Evolutionary conservation across 805 yeast species (phyloP), one percentile per base, ranked within the genome.

Genomic region (Kluyveromyces dobzhanskii): DNA sequence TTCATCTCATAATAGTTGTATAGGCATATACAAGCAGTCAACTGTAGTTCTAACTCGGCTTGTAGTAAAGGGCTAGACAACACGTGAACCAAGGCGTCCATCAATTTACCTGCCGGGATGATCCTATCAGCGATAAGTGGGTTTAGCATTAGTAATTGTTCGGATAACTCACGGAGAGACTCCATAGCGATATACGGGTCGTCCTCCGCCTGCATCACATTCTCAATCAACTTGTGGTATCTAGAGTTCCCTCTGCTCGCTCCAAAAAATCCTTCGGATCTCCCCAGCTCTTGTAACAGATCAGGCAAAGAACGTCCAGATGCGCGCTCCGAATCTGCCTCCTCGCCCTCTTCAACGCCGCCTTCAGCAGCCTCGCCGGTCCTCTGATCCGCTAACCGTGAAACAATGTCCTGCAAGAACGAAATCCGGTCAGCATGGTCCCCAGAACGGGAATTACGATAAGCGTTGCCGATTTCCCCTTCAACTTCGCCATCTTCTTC

Each of bases 11-110:
- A 62, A 32, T 88, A 62, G 55, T 86, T 88, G 56, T 83, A 82
- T 13, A 88, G 63, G 53, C 95, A 84, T 35, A 96, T 72, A 51
- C 94, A 84, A 0, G 94, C 80, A 29, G 83, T 80, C 32, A 90
- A 61, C 51, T 83, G 90, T n/a, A 88, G 54, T 53, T 90, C 96
- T 35, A 85, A 62, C 45, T 82, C 81, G 16, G 76, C 83, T 21
- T 68, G 71, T 35, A 77, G 69, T 4, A 50, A 31, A 0, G 85
- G 80, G 44, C 76, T 78, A 12, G 67, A 66, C 54, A 90, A 61
- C 6, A 86, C 69, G 2, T 59, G 57, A 1, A 82, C 74, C 32
- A 88, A 59, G 12, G 71, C 70, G 23, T 64, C 65, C 0, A 83
- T 64, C 17, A 86, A 54, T 37, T 65, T 68, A 35, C 67, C 71